Evolutionary conservation across 805 yeast genomes (phyloP).

Genomic region (Metschnikowia amazonensis): DNA sequence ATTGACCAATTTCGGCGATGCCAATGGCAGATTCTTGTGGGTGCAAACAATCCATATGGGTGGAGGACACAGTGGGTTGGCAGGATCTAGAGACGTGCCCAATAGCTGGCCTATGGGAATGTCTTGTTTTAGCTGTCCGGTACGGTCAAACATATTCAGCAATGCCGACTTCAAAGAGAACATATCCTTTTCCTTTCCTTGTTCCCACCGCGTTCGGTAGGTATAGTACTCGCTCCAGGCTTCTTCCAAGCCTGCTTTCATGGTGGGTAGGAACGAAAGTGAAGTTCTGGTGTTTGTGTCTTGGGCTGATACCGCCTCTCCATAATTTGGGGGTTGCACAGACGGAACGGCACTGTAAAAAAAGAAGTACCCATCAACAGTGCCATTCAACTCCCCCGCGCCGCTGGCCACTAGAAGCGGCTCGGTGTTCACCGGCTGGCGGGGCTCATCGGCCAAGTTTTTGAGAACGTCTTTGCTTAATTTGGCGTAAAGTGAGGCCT

Average conservation of each 20-base stretch:
- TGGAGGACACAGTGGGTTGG: slow-evolving; percentile 45
- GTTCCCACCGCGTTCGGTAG: slow-evolving; percentile 54
- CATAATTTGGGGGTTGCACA: slow-evolving; percentile 56
- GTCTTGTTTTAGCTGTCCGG: slow-evolving; percentile 12
- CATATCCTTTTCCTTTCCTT: slow-evolving; percentile 65
- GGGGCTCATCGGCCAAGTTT: slow-evolving; percentile 61
- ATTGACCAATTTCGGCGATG: slow-evolving; percentile 57
- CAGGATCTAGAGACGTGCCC: slow-evolving; percentile 30
- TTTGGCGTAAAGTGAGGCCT: slow-evolving; percentile 62
- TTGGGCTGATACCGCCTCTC: slow-evolving; percentile 21
- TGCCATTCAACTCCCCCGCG: slow-evolving; percentile 71
- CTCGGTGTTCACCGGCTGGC: slow-evolving; percentile 58
- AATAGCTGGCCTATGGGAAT: slow-evolving; percentile 15
- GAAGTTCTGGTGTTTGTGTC: slow-evolving; percentile 18
- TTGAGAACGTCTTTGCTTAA: slow-evolving; percentile 55
- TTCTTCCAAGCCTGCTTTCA: slow-evolving; percentile 57
- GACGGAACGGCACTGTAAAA: slow-evolving; percentile 70
- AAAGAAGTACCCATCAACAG: slow-evolving; percentile 69
- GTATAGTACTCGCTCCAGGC: slow-evolving; percentile 69
- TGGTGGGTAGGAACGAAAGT: slow-evolving; percentile 39
- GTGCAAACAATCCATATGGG: slow-evolving; percentile 69
- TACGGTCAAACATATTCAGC: slow-evolving; percentile 55
- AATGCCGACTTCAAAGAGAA: slow-evolving; percentile 57
- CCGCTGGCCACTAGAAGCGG: slow-evolving; percentile 75
- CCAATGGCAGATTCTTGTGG: slow-evolving; percentile 51